Evolutionary conservation across 768 basidiomycete genomes (phyloP).

Genomic region (Exidia glandulosa): DNA sequence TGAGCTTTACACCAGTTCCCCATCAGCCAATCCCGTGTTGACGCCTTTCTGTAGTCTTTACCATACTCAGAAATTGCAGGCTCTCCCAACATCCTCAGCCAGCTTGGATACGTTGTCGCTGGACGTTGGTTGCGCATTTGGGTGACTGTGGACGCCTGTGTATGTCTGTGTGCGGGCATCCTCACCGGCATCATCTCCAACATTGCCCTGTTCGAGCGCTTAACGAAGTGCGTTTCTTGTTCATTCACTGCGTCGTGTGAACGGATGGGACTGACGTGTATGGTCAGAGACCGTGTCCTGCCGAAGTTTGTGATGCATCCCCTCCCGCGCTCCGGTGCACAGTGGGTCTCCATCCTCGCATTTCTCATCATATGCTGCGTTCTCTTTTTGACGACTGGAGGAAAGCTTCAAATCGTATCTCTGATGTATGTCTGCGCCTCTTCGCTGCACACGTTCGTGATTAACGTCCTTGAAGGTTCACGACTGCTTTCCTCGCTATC

Average conservation of each 20-base stretch:
- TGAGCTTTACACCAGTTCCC: too few relatives aligned
- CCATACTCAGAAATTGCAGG: background rate
- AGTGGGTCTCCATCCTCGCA: conserved; percentile 38
- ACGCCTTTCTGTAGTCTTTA: background rate
- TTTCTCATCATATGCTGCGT: conserved; percentile 39
- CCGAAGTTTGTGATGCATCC: conserved; percentile 39
- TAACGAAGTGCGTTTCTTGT: too few relatives aligned
- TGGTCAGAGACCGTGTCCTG: conserved; percentile 39
- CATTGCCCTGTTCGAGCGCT: conserved; percentile 40
- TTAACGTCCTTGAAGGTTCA: conserved; percentile 2
- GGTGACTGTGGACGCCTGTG: conserved; percentile 54
- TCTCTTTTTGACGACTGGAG: conserved; percentile 49
- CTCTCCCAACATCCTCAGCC: background rate
- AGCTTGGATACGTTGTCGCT: conserved; percentile 13
- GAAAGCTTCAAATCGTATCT: conserved; percentile 40
- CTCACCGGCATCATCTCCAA: conserved; percentile 39
- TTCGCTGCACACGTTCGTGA: background rate
- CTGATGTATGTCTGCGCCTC: conserved; percentile 33
- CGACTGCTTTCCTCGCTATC: conserved; percentile 44
- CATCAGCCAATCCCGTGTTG: background rate
- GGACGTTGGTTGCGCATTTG: conserved; percentile 52
- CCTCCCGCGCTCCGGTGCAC: conserved; percentile 39
- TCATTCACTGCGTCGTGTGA: too few relatives aligned
- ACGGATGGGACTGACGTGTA: too few relatives aligned
- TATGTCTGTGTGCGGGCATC: conserved; percentile 65